Base-by-base conservation (phyloP, 2,329 filamentous ascomycete species). In the Microsporum canis region DNA sequence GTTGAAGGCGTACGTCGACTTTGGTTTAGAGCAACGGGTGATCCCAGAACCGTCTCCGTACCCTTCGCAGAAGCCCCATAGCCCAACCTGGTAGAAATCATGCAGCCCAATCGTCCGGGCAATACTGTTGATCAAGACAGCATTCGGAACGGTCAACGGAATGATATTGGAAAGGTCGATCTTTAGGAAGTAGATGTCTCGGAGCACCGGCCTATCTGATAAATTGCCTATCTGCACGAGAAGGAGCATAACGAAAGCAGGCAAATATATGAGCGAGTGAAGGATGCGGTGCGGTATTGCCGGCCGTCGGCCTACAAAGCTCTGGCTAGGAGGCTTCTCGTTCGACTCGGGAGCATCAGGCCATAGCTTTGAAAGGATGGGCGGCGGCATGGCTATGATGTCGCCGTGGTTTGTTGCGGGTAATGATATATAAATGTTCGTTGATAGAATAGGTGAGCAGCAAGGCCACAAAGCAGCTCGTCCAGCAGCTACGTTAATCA, bases 51-150 rank as follows among this genome's bases (percentile, higher is more conserved):
- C 88, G 74, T 86, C 79, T 67, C 82, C 80, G 61, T 91, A 95
- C 23, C 91, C 91, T 72, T 95, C 89, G 74, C 92, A 97, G 73
- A 88, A 96, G 63, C 86, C 87, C 92, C 92, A 97, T 45, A 96
- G 76, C 4, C 91, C 91, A 33, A 95, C 88, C 68, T 91, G 88
- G 74, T 96, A 96, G 75, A 95, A 96, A 74, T 96, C 92, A 72
- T 95, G 90, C 57, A 96, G 80, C 34, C 91, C 92, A 60, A 96
- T 79, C 27, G 87, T 89, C 58, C 89, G 86, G 3, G 91, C 90
- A 66, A 96, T 91, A 53, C 86, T 90, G 77, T 95, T 95, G 74
- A 95, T 87, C 53, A 96, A 80, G 29, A 81, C 76, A 7, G 85
- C 84, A 71, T 91, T 87, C 47, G 87, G 86, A 14, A 89, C 82